A percentile compares a stretch with the other conserved stretches of the same genome.
Evolutionary conservation across 2,329 filamentous ascomycete genomes (phyloP).

Genomic region (Beauveria brongniartii): DNA sequence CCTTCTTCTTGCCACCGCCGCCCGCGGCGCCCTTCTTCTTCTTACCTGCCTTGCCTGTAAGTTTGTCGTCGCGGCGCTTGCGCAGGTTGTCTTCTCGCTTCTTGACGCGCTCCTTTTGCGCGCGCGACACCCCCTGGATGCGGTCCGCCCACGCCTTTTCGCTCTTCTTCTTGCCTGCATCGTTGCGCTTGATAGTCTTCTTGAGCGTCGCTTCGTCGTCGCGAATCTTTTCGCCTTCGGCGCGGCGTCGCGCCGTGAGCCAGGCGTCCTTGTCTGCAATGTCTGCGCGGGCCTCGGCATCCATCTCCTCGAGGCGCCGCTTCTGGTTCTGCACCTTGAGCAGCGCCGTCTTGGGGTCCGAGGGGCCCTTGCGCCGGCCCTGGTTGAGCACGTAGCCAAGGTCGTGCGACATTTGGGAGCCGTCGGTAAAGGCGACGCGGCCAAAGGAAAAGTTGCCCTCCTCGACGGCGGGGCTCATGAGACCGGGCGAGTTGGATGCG

Average conservation of each 20-base stretch:
- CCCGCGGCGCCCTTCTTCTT: constrained; percentile 38
- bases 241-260: constrained; percentile 82
- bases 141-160: constrained; percentile 80
- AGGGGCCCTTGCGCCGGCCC: constrained; percentile 68
- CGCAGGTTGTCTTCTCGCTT: constrained; percentile 75
- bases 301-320: constrained; percentile 65
- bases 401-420: constrained; percentile 67
- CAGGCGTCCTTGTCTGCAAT: constrained; percentile 91
- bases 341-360: constrained; percentile 80
- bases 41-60: constrained; percentile 48
- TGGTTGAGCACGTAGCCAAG: constrained; percentile 49
- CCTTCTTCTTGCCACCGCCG: constrained; percentile 33
- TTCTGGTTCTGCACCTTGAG: constrained; percentile 80
- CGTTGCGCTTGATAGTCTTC: constrained; percentile 91
- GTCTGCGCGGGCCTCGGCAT: constrained; percentile 72
- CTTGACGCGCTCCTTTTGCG: constrained; percentile 70
- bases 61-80: constrained; percentile 67
- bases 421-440: constrained; percentile 83
- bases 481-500: constrained; percentile 52
- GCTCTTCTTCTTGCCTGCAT: constrained; percentile 82
- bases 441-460: constrained; percentile 70
- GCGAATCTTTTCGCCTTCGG: constrained; percentile 79
- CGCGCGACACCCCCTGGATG: constrained; percentile 61
- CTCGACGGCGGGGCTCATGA: constrained; percentile 48
- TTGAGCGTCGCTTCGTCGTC: constrained; percentile 84